Evolutionary conservation across 345 rosid species (phyloP), one percentile per base, ranked within the genome.

Genomic region (Syzygium aromaticum): DNA sequence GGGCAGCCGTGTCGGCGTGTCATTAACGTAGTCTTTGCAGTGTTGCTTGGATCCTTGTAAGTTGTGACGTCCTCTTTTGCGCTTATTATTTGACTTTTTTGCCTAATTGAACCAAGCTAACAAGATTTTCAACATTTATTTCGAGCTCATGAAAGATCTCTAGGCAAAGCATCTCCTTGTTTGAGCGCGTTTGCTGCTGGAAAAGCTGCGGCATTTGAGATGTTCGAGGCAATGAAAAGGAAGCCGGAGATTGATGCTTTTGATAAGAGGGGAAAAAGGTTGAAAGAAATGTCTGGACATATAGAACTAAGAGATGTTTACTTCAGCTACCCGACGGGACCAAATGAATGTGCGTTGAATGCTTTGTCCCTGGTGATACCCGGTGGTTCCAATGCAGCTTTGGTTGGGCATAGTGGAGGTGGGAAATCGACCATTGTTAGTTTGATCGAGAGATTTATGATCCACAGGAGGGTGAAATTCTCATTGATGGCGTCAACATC

Each of bases 371-470:
- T 96, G 11, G 89, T 63, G 13, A 92, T 94, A 21, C 91, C 93
- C 3, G 91, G 93, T 83, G 95, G 96, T 52, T 89, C 92, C 10
- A 92, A 94, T 10, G 89, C 94, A 84, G 98, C 95, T 88, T 52
- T 95, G 59, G 97, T 96, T 67, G 97, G 98, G 19, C 94, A 92
- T 30, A 95, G 96, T 85, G 96, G 97, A 80, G 94, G 96, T 49
- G 96, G 96, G 51, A 96, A 96, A 82, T 96, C 95, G 54, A 94
- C 96, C 19, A 92, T 94, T 3, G 92, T 94, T 80, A 92, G 94
- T 88, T 59, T 96, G n/a, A 93, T 96, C 12, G 95, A 95, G 90
- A 93, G 98, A 90, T 96, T 84, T 95, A 93, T 73, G 97, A 95
- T 88, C 97, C 96, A 3, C 92, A 88, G 59, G 85, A 88, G 0